Evolutionary conservation across 1,139 yeast genomes (phyloP).

Genomic region (Suhomyces terraborum): DNA sequence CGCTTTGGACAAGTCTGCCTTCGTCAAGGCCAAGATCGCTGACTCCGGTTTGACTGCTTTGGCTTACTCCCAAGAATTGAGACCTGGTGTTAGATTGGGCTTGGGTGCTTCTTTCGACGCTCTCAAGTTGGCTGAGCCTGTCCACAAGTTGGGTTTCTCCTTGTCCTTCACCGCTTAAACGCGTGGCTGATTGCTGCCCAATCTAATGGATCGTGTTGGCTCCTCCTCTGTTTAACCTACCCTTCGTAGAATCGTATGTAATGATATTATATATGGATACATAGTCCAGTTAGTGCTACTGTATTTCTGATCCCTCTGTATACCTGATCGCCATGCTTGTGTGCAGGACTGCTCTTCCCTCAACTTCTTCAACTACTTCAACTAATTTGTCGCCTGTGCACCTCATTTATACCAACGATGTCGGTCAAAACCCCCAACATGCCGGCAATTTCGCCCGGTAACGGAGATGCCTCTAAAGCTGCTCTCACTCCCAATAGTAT

Average conservation of each 20-base stretch:
- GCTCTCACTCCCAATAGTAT: slow-evolving; percentile 7
- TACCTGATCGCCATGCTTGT: too few relatives aligned
- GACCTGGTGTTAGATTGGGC: slow-evolving; percentile 97
- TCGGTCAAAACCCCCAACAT: slow-evolving; percentile 9
- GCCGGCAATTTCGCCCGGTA: slow-evolving; percentile 8
- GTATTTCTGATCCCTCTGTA: background rate
- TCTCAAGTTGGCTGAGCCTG: slow-evolving; percentile 93
- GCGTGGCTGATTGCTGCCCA: background rate
- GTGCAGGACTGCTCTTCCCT: background rate
- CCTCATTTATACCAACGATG: slow-evolving; percentile 1
- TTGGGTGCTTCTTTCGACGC: slow-evolving; percentile 98
- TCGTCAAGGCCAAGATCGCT: slow-evolving; percentile 95
- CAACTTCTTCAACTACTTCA: too few relatives aligned
- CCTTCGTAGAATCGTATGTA: slow-evolving; percentile 9
- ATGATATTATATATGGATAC: slow-evolving; percentile 9
- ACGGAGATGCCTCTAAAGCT: slow-evolving; percentile 1
- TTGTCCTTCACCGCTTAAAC: slow-evolving; percentile 83
- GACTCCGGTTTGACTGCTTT: slow-evolving; percentile 95
- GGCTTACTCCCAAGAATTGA: slow-evolving; percentile 91
- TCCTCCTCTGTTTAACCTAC: slow-evolving; percentile 3
- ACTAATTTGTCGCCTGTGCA: background rate
- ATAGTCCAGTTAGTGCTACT: background rate
- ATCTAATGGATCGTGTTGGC: slow-evolving; percentile 1
- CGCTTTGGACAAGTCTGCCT: slow-evolving; percentile 81
- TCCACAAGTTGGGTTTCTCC: slow-evolving; percentile 96